A percentile compares a stretch with the other conserved stretches of the same genome.
Conservation (phyloP, 768 basidiomycete species). For the Boletus rufocinnamomeus region DNA sequence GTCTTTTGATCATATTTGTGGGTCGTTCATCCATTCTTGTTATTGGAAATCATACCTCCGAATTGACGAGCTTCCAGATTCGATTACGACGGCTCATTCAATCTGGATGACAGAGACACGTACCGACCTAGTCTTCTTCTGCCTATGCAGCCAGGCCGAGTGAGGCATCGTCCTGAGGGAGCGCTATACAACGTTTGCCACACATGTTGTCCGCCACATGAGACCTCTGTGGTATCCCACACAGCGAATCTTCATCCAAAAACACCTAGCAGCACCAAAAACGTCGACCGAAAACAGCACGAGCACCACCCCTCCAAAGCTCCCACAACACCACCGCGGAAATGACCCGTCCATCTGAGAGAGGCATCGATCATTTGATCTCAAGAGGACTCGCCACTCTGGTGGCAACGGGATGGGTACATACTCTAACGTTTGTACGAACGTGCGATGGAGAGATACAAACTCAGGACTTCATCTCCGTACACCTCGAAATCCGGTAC, state of each 20-base stretch:
- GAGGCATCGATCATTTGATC: slow-evolving; percentile 26
- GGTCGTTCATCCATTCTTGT: slow-evolving; percentile 1
- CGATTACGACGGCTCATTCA: slow-evolving; percentile 3
- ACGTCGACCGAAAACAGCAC: slow-evolving; percentile 10
- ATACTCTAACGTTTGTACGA: slow-evolving; percentile 20
- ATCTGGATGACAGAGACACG: slow-evolving; percentile 7
- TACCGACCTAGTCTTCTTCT: not conserved
- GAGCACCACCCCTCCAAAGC: slow-evolving; percentile 5
- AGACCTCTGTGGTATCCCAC: slow-evolving; percentile 6
- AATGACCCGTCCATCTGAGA: slow-evolving; percentile 18
- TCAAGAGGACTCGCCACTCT: slow-evolving; percentile 16
- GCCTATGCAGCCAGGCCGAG: slow-evolving; percentile 1
- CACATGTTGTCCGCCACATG: slow-evolving; percentile 6
- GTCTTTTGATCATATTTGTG: not conserved
- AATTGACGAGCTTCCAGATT: slow-evolving; percentile 1
- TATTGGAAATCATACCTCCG: slow-evolving; percentile 1
- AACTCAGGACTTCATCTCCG: slow-evolving; percentile 30
- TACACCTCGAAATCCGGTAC: slow-evolving; percentile 25
- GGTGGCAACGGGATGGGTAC: slow-evolving; percentile 8
- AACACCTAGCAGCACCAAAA: slow-evolving; percentile 13
- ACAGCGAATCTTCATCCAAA: slow-evolving; percentile 3
- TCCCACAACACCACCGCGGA: slow-evolving; percentile 23
- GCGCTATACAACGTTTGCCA: not conserved
- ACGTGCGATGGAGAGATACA: slow-evolving; percentile 30
- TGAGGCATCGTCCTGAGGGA: slow-evolving; percentile 1